phyloP scores from a whole-genome alignment of 2,329 filamentous ascomycete genomes.

The Mycocentrospora acerina region DNA sequence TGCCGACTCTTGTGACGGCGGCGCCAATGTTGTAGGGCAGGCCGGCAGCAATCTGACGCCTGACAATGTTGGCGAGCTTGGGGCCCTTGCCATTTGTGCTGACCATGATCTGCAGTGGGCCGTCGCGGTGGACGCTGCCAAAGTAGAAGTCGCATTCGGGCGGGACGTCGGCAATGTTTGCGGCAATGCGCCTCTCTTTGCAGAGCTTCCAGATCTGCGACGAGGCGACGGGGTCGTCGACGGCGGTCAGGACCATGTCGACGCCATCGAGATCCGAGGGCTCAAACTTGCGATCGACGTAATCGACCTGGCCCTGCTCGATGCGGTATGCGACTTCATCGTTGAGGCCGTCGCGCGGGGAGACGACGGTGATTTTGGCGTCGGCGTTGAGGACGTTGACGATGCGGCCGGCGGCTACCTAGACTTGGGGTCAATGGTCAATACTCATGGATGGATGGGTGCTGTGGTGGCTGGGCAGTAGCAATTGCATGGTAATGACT shows the following conservation, averaged over 20 bases:
- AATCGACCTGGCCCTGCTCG: slow-evolving; percentile 70
- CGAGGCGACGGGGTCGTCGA: slow-evolving; percentile 92
- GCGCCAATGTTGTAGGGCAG: slow-evolving; percentile 79
- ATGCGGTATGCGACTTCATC: slow-evolving; percentile 85
- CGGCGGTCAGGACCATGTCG: slow-evolving; percentile 88
- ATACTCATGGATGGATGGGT: no score
- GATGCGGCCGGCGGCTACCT: slow-evolving; percentile 96
- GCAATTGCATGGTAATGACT: no score
- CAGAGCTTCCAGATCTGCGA: slow-evolving; percentile 90
- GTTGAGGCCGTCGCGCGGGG: slow-evolving; percentile 77
- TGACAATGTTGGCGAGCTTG: slow-evolving; percentile 81
- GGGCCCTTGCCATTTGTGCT: slow-evolving; percentile 97
- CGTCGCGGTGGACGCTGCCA: slow-evolving; percentile 91
- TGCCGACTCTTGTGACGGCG: slow-evolving; percentile 82
- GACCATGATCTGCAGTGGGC: slow-evolving; percentile 96
- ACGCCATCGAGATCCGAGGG: slow-evolving; percentile 78
- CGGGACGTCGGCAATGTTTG: slow-evolving; percentile 96
- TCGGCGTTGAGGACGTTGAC: slow-evolving; percentile 94
- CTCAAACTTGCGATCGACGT: slow-evolving; percentile 81
- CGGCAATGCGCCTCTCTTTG: slow-evolving; percentile 78
- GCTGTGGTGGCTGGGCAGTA: no score
- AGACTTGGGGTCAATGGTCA: slow-evolving; percentile 41
- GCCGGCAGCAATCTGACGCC: slow-evolving; percentile 74
- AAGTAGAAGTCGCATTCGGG: slow-evolving; percentile 99
- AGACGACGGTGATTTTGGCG: slow-evolving; percentile 83